phyloP scores from a whole-genome alignment of 176 grass and related monocot species.

The Triticum monococcum region DNA sequence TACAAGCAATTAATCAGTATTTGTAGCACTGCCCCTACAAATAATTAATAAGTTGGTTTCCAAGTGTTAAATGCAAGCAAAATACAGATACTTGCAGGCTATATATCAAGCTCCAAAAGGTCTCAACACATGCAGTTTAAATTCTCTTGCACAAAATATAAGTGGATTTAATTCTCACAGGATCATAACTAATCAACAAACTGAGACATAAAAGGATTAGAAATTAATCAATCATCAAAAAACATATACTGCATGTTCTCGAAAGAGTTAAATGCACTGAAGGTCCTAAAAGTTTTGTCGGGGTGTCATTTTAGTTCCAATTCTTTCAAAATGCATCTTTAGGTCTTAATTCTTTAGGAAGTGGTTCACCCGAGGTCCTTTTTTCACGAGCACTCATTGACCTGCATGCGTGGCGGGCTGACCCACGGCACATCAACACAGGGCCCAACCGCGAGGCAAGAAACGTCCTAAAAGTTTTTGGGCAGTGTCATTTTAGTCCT shows the following conservation, averaged over 20 bases:
- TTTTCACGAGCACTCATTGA: too few species aligned
- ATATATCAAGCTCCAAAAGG: neutral
- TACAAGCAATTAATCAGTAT: neutral
- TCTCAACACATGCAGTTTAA: neutral
- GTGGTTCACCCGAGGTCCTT: too few species aligned
- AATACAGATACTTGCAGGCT: neutral
- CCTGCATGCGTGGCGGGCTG: too few species aligned
- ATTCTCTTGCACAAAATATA: neutral
- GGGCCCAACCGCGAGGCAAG: too few species aligned
- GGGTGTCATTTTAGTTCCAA: too few species aligned
- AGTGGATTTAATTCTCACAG: neutral
- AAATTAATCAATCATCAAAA: neutral
- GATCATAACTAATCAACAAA: neutral
- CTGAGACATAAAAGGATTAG: neutral
- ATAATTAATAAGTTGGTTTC: neutral
- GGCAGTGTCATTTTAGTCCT: too few species aligned
- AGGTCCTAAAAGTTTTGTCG: too few species aligned
- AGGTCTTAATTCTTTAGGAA: too few species aligned
- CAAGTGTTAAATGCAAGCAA: neutral
- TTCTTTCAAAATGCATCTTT: too few species aligned
- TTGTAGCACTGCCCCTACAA: neutral
- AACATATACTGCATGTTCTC: neutral
- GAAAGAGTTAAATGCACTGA: too few species aligned
- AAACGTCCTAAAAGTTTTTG: too few species aligned
- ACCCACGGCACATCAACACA: too few species aligned